Percentiles rank a stretch among this genome's conserved stretches.
Evolutionary conservation across 2,329 filamentous ascomycete species (phyloP).

Genomic region (Talaromyces sp.): DNA sequence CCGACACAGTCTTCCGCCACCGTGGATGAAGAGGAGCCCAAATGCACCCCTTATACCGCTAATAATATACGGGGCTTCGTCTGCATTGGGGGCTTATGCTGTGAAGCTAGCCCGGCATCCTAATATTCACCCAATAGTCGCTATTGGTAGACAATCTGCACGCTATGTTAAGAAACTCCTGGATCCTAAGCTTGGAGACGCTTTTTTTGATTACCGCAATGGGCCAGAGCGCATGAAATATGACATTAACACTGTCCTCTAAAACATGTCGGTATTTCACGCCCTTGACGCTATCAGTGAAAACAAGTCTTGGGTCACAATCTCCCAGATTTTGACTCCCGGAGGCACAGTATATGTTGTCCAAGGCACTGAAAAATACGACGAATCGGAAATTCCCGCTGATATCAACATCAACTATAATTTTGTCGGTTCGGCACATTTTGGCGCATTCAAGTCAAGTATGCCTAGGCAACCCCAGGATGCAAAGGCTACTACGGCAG

Average conservation of each 20-base stretch:
- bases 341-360: slow-evolving; percentile 37
- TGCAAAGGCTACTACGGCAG: slow-evolving; percentile 14
- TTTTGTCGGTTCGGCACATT: slow-evolving; percentile 28
- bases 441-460: neutral
- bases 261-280: slow-evolving; percentile 41
- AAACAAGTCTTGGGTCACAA: slow-evolving; percentile 44
- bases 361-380: slow-evolving; percentile 28
- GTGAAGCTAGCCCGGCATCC: slow-evolving; percentile 52
- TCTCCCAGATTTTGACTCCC: slow-evolving; percentile 41
- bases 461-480: neutral
- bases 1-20: slow-evolving; percentile 47
- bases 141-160: slow-evolving; percentile 51
- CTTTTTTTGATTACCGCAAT: slow-evolving; percentile 56
- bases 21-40: slow-evolving; percentile 36
- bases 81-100: slow-evolving; percentile 55
- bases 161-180: slow-evolving; percentile 50
- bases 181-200: slow-evolving; percentile 51
- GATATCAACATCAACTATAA: slow-evolving; percentile 36
- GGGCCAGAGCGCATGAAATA: slow-evolving; percentile 50
- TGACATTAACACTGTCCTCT: slow-evolving; percentile 39
- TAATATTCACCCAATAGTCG: slow-evolving; percentile 60
- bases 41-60: slow-evolving; percentile 33
- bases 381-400: slow-evolving; percentile 36
- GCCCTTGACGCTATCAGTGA: slow-evolving; percentile 58
- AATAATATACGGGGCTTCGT: slow-evolving; percentile 47